Conservation (phyloP, 352 stramenopile species). For the Thraustotheca clavata region DNA sequence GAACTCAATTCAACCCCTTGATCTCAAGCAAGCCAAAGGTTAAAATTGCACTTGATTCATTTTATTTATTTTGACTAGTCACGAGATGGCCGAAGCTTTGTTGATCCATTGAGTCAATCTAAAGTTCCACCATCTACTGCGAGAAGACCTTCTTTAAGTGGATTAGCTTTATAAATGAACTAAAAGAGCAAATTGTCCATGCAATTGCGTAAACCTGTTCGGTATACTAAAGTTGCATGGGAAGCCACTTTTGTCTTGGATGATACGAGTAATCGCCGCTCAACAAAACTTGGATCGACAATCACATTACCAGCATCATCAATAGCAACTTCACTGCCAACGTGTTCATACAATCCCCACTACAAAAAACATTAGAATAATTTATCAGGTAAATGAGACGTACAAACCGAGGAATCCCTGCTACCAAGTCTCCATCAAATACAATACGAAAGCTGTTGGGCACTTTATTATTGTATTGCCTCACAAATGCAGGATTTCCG, state of each 20-base stretch:
- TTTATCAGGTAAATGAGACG: constrained; percentile 22
- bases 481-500: constrained; percentile 74
- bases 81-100: constrained; percentile 38
- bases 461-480: constrained; percentile 64
- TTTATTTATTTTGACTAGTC: constrained; percentile 27
- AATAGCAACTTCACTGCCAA: constrained; percentile 59
- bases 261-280: constrained; percentile 58
- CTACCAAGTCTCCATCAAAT: constrained; percentile 75
- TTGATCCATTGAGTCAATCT: constrained; percentile 48
- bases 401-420: constrained; percentile 63
- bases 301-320: constrained; percentile 69
- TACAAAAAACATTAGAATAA: constrained; percentile 23
- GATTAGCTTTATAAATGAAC: constrained; percentile 28
- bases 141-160: constrained; percentile 42
- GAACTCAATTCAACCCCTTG: constrained; percentile 48
- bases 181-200: constrained; percentile 37
- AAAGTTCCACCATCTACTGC: constrained; percentile 41
- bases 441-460: constrained; percentile 74
- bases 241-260: constrained; percentile 58
- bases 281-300: constrained; percentile 73
- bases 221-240: constrained; percentile 57
- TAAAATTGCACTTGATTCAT: background rate
- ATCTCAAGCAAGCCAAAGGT: constrained; percentile 42
- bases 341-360: constrained; percentile 71
- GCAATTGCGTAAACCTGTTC: constrained; percentile 50